Evolutionary conservation across 2,329 filamentous ascomycete species (phyloP).

Genomic region (Seiridium unicorne): DNA sequence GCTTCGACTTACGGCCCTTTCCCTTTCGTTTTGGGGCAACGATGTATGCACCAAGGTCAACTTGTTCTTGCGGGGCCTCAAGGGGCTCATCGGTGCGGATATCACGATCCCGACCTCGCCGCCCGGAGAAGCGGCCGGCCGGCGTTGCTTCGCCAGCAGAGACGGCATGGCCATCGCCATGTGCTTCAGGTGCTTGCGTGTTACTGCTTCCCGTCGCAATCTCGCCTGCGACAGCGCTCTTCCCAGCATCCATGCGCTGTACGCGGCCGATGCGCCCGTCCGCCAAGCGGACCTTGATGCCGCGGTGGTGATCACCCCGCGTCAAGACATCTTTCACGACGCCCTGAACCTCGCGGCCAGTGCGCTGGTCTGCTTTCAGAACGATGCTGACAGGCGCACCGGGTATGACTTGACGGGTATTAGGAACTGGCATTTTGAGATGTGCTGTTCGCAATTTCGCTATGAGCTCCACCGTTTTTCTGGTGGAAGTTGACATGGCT

Average conservation of each 20-base stretch:
- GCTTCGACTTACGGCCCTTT: slow-evolving; percentile 22
- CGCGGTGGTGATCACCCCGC: slow-evolving; percentile 70
- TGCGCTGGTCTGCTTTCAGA: slow-evolving; percentile 73
- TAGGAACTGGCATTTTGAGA: slow-evolving; percentile 35
- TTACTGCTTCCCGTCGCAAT: slow-evolving; percentile 11
- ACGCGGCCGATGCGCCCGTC: slow-evolving; percentile 75
- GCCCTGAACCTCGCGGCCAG: slow-evolving; percentile 68
- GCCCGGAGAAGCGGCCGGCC: slow-evolving; percentile 8
- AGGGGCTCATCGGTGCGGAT: slow-evolving; percentile 31
- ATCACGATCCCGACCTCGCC: slow-evolving; percentile 26
- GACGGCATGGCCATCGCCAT: neutral
- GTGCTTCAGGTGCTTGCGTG: slow-evolving; percentile 1
- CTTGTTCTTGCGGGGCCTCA: slow-evolving; percentile 37
- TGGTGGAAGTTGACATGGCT: too few relatives aligned
- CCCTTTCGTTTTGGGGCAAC: slow-evolving; percentile 31
- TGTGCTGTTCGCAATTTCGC: neutral
- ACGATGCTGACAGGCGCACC: slow-evolving; percentile 70
- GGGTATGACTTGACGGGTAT: slow-evolving; percentile 49
- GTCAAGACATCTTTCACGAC: slow-evolving; percentile 68
- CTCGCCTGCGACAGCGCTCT: neutral
- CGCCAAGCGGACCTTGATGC: slow-evolving; percentile 73
- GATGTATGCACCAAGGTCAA: slow-evolving; percentile 51
- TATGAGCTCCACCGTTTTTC: neutral
- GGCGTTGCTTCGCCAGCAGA: slow-evolving; percentile 8
- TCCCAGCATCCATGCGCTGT: slow-evolving; percentile 52